Evolutionary conservation across 2,329 filamentous ascomycete genomes (phyloP).

Genomic region (Epichloe brachyelytri): DNA sequence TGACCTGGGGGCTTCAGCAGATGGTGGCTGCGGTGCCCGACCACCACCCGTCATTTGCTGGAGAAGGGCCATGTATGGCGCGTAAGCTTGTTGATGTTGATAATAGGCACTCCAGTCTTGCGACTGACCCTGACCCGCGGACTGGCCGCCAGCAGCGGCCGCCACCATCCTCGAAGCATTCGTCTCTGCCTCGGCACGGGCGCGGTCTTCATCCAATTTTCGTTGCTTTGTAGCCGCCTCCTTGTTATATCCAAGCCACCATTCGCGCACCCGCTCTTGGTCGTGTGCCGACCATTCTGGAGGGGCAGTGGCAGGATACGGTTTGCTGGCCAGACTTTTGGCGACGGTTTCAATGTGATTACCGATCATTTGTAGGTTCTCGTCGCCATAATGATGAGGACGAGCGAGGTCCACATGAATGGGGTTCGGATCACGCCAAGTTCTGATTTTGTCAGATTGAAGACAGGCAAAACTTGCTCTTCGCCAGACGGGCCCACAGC

Average conservation of each 20-base stretch:
- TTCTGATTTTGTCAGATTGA: slow-evolving; percentile 27
- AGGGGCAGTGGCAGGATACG: slow-evolving; percentile 37
- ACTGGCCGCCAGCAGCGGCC: slow-evolving; percentile 5
- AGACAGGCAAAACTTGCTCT: slow-evolving; percentile 31
- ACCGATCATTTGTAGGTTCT: slow-evolving; percentile 28
- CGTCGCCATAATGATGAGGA: slow-evolving; percentile 28
- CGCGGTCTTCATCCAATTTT: slow-evolving; percentile 24
- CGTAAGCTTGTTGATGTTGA: slow-evolving; percentile 19
- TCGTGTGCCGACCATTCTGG: slow-evolving; percentile 38
- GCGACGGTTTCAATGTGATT: slow-evolving; percentile 30
- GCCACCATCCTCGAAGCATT: slow-evolving; percentile 15
- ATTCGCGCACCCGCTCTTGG: slow-evolving; percentile 34
- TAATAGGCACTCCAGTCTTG: slow-evolving; percentile 19
- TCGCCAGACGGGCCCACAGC: slow-evolving; percentile 22
- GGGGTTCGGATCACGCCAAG: slow-evolving; percentile 30
- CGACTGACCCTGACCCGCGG: slow-evolving; percentile 7
- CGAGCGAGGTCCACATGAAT: slow-evolving; percentile 20
- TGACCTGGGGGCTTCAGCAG: slow-evolving; percentile 9
- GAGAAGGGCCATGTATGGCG: slow-evolving; percentile 29
- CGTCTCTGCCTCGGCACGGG: slow-evolving; percentile 21
- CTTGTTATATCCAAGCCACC: slow-evolving; percentile 37
- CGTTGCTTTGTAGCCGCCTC: slow-evolving; percentile 25
- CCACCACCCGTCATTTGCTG: slow-evolving; percentile 26
- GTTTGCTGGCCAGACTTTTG: slow-evolving; percentile 29
- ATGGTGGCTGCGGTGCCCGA: slow-evolving; percentile 15